Percentiles rank a stretch among this genome's conserved stretches.
phyloP scores from a whole-genome alignment of 1,284 basidiomycete species.

The Gomphus bonarii region DNA sequence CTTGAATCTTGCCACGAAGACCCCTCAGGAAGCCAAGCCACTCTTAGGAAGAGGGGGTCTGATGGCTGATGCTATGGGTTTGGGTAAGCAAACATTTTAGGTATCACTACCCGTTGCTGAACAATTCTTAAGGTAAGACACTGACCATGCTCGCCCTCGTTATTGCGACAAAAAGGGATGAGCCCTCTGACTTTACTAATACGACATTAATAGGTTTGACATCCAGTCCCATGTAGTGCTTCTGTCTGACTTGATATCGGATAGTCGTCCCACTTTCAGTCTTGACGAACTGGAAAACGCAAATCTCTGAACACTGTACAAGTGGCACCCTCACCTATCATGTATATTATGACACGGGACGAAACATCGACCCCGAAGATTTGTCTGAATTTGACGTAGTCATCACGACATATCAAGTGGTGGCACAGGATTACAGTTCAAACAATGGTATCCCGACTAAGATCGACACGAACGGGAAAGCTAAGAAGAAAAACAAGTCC shows the following conservation, averaged over 20 bases:
- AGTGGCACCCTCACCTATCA: conserved; percentile 44
- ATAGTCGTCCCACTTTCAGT: conserved; percentile 81
- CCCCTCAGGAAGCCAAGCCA: conserved; percentile 57
- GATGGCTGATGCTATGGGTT: conserved; percentile 84
- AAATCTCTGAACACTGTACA: conserved; percentile 69
- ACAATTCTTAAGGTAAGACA: conserved; percentile 53
- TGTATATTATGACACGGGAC: conserved; percentile 58
- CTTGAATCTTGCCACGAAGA: conserved; percentile 62
- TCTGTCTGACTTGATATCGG: conserved; percentile 4
- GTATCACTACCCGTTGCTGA: conserved; percentile 1
- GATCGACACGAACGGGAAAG: conserved; percentile 19
- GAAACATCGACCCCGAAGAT: conserved; percentile 47
- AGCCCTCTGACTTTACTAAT: conserved; percentile 44
- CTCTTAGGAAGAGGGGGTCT: conserved; percentile 72
- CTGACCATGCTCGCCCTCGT: conserved; percentile 72
- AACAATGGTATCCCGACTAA: conserved; percentile 6
- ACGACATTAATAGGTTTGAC: conserved; percentile 65
- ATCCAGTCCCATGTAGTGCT: neutral
- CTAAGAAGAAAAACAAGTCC: conserved; percentile 48
- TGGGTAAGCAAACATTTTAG: conserved; percentile 24
- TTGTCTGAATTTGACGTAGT: conserved; percentile 69
- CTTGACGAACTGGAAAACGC: conserved; percentile 86
- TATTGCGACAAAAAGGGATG: conserved; percentile 61
- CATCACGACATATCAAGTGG: conserved; percentile 83
- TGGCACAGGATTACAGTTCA: conserved; percentile 38